phyloP scores from a whole-genome alignment of 2,329 filamentous ascomycete genomes.

The Beauveria scarabaeidicola region DNA sequence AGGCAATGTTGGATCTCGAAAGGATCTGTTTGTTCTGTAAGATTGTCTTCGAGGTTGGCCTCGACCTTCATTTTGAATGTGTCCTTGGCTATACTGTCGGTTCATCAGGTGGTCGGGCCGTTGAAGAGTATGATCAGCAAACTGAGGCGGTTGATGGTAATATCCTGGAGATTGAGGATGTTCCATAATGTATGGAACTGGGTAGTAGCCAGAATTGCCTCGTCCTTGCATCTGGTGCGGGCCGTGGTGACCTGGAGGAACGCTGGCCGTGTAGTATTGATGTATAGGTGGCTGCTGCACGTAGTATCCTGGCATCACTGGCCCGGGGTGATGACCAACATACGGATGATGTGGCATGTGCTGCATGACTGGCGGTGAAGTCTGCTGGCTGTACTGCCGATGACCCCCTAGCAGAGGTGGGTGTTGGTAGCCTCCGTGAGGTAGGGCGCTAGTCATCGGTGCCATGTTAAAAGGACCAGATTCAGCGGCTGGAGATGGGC shows the following conservation, averaged over 20 bases:
- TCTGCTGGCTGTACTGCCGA: conserved; percentile 20
- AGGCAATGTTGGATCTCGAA: not conserved
- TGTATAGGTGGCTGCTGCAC: conserved; percentile 30
- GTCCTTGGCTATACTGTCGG: not conserved
- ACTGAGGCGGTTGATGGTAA: conserved; percentile 28
- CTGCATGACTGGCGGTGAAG: conserved; percentile 22
- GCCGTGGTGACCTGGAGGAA: conserved; percentile 26
- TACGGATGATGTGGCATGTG: conserved; percentile 26
- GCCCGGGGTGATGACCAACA: conserved; percentile 22
- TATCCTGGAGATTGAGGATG: conserved; percentile 31
- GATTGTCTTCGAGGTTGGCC: not conserved
- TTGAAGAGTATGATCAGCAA: conserved; percentile 20
- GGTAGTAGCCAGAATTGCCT: conserved; percentile 29
- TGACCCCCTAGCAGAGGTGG: conserved; percentile 23
- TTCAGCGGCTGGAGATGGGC: conserved; percentile 9
- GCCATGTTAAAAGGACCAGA: conserved; percentile 32
- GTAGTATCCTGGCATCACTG: conserved; percentile 32
- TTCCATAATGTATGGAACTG: conserved; percentile 20
- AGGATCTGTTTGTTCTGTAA: not conserved
- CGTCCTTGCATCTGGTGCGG: conserved; percentile 23
- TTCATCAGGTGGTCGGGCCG: not conserved
- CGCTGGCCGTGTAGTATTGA: conserved; percentile 28
- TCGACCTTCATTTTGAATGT: not conserved
- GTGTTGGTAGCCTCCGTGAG: conserved; percentile 24
- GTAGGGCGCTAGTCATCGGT: conserved; percentile 30